Conservation (phyloP, 495 filamentous ascomycete species). For the Neurospora sp. region DNA sequence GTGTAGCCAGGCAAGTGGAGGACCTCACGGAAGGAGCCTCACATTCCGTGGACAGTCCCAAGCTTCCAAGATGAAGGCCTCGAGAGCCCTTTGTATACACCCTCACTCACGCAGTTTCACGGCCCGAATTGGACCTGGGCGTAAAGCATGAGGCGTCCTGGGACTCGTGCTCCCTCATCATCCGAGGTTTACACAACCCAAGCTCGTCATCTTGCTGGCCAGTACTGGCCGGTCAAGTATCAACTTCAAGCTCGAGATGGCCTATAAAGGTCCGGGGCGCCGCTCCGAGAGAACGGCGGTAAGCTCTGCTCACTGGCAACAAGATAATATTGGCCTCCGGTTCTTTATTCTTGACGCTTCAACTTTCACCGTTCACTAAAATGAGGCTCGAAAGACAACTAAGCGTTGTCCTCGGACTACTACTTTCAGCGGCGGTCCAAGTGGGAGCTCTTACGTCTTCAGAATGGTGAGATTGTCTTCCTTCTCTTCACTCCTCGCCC, state of each 20-base stretch:
- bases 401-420: background rate
- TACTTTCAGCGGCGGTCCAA: background rate
- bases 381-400: background rate
- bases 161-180: background rate
- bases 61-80: background rate
- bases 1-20: background rate
- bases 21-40: background rate
- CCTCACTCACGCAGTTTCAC: background rate
- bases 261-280: background rate
- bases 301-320: background rate
- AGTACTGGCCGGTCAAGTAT: background rate
- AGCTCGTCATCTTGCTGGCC: background rate
- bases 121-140: background rate
- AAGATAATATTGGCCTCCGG: background rate
- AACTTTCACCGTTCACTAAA: background rate
- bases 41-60: background rate
- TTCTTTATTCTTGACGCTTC: background rate
- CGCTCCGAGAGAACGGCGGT: background rate
- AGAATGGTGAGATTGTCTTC: slow-evolving; percentile 4
- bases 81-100: background rate
- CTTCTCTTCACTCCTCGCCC: background rate
- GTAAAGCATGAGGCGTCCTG: background rate
- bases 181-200: background rate
- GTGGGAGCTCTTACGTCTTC: slow-evolving; percentile 11
- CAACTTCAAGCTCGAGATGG: background rate